Conservation (phyloP, 192 early-diverging fungal genomes). For the Haplosporangium gracile region DNA sequence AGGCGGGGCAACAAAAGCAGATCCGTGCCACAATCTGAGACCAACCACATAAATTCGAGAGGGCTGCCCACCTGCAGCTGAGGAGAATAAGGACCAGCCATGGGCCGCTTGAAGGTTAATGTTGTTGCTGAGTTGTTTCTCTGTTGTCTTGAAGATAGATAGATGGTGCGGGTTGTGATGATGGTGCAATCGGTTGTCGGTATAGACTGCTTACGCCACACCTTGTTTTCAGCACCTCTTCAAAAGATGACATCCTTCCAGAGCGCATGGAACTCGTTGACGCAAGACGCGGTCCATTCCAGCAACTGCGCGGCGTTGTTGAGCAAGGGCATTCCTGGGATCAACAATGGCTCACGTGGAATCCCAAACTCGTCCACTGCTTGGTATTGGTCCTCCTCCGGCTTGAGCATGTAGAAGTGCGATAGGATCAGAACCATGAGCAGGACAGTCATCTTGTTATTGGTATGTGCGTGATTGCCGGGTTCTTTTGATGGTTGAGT, state of each 20-base stretch:
- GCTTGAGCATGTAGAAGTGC: constrained; percentile 39
- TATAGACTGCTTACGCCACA: not conserved
- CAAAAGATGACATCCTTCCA: constrained; percentile 22
- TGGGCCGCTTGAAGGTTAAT: too few relatives aligned
- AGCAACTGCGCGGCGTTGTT: constrained; percentile 41
- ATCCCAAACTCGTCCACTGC: constrained; percentile 20
- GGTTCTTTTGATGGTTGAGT: not conserved
- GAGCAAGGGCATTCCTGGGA: constrained; percentile 41
- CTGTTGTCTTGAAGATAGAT: not conserved
- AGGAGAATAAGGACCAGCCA: too few relatives aligned
- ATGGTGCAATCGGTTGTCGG: not conserved
- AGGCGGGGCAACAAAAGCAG: not conserved
- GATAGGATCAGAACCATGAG: constrained; percentile 33
- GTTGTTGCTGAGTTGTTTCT: too few relatives aligned
- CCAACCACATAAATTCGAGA: too few relatives aligned
- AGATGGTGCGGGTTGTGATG: not conserved
- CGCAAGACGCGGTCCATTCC: constrained; percentile 33
- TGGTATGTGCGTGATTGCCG: not conserved
- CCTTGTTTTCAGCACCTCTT: not conserved
- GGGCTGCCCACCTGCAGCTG: too few relatives aligned
- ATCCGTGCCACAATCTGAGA: too few relatives aligned
- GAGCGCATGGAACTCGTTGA: constrained; percentile 13
- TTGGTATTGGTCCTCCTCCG: constrained; percentile 3
- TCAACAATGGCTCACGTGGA: constrained; percentile 19
- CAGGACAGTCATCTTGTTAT: constrained; percentile 6